Percentiles rank a stretch among this genome's conserved stretches.
phyloP scores from a whole-genome alignment of 345 rosid genomes.

The Citropsis articulata region DNA sequence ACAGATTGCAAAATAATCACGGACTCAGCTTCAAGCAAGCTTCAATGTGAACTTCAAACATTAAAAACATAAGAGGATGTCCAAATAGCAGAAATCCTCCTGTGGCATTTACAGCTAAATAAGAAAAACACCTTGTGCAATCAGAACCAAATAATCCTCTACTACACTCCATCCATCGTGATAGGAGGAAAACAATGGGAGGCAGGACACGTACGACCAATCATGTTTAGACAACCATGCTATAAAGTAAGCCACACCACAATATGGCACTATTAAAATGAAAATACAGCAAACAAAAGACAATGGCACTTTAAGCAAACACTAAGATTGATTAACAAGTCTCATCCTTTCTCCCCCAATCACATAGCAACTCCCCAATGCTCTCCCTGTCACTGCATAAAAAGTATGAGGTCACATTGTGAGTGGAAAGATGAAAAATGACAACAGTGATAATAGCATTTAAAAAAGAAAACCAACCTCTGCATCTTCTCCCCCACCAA shows the following conservation, averaged over 20 bases:
- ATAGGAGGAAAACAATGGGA: background rate
- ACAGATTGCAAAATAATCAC: background rate
- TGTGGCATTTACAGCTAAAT: conserved; percentile 8
- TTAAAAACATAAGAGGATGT: background rate
- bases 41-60: background rate
- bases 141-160: conserved; percentile 3
- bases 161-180: conserved; percentile 2
- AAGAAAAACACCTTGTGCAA: background rate
- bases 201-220: conserved; percentile 4
- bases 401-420: background rate
- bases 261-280: background rate
- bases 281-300: background rate
- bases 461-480: conserved; percentile 14
- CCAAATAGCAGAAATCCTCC: conserved; percentile 4
- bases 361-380: background rate
- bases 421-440: background rate
- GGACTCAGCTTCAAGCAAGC: background rate
- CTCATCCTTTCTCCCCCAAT: conserved; percentile 4
- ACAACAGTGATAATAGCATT: background rate
- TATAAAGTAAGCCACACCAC: conserved; percentile 12
- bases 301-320: background rate
- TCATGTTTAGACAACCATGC: background rate
- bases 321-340: conserved; percentile 4
- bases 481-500: conserved; percentile 24
- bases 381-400: conserved; percentile 10